phyloP scores from a whole-genome alignment of 208 protist genomes.

The Trypanosoma congolense region DNA sequence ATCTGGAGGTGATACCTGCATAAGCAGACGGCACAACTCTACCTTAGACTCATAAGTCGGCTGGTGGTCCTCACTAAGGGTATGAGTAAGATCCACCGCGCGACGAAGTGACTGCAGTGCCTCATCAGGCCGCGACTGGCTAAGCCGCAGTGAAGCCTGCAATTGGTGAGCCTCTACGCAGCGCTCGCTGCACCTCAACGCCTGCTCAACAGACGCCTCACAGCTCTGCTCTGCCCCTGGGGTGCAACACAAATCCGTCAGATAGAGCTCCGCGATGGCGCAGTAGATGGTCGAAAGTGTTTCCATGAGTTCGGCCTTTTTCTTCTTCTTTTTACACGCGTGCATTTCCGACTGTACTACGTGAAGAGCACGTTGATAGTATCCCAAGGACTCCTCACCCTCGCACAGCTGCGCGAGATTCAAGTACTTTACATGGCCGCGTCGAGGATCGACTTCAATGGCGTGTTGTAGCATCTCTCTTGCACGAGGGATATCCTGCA shows the following conservation, averaged over 20 bases:
- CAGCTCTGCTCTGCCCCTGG: constrained; percentile 81
- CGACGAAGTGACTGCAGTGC: constrained; percentile 52
- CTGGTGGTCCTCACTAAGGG: constrained; percentile 79
- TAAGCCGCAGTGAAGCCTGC: constrained; percentile 75
- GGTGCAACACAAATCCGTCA: constrained; percentile 86
- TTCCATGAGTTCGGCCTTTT: constrained; percentile 50
- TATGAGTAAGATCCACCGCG: constrained; percentile 77
- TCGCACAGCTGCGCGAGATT: constrained; percentile 86
- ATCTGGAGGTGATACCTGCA: constrained; percentile 77
- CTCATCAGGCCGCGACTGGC: constrained; percentile 68
- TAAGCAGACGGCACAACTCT: constrained; percentile 83
- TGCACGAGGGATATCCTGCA: constrained; percentile 56
- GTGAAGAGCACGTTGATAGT: constrained; percentile 74
- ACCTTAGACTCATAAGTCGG: constrained; percentile 90
- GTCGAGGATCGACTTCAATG: constrained; percentile 75
- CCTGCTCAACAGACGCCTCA: constrained; percentile 51
- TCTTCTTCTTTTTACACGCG: constrained; percentile 49
- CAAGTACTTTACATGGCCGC: constrained; percentile 88
- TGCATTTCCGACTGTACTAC: constrained; percentile 55
- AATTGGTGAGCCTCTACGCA: constrained; percentile 82
- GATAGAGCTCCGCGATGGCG: constrained; percentile 86
- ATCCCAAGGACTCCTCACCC: constrained; percentile 66
- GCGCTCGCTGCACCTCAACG: constrained; percentile 43
- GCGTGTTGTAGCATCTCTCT: constrained; percentile 83
- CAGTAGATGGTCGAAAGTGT: constrained; percentile 81